Base-by-base conservation (phyloP, 768 basidiomycete genomes). In the Collybia sordida region DNA sequence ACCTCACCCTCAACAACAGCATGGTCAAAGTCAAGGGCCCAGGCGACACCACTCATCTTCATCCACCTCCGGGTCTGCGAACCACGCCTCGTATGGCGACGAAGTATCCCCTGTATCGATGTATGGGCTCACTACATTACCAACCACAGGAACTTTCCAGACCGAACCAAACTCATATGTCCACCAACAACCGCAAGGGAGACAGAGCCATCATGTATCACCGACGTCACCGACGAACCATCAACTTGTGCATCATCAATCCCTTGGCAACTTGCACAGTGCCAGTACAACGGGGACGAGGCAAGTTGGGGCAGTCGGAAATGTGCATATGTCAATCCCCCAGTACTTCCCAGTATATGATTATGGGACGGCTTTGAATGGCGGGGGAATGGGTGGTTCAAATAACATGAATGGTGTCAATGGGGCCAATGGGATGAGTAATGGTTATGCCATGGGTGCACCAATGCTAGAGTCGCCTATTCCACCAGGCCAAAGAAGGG, bases 311-410 rank as follows among this genome's bases (percentile, higher is more conserved):
- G 6, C 42, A 19, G 27, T 40, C 21, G 49, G 40, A 44, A 58
- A 54, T 50, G 54, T 52, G 3, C 14, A 49, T 11, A 45, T 55
- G 37, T 36, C 55, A 31, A 81, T 83, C 68, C 87, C 86, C 12
- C 80, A 77, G 59, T 89, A 88, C 58, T 88, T 90, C 75, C 78
- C 85, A 1, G 86, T 88, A 25, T 88, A 85, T 56, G 87, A 88
- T 62, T 88, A 89, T 61, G 78, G 73, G 18, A 66, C 73, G 55
- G 67, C 63, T 37, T 62, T 65, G 56, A 51, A 64, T 59, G 51
- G 53, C 35, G 51, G 49, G 54, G 56, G 9, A 58, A 45, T 38
- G 46, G 52, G 27, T 42, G 43, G 37, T 27, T 3, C 31, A 12
- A 31, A 31, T 31, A 47, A 38, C 36, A 50, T 45, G 44, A 45